Conservation (phyloP, 768 basidiomycete genomes). For the Cystoderma amianthinum region DNA sequence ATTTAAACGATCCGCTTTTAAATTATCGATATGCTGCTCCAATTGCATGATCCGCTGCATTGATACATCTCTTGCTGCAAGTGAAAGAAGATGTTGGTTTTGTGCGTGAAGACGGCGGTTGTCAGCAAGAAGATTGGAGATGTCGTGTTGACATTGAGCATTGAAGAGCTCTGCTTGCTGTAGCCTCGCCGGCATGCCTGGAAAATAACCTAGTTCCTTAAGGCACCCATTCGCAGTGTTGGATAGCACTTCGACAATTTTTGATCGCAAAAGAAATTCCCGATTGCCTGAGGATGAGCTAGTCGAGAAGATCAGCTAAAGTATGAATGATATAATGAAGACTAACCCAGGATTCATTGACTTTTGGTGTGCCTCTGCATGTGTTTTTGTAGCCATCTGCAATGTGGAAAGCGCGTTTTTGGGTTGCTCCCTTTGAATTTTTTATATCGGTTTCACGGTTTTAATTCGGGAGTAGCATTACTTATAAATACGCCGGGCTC, state of each 20-base stretch:
- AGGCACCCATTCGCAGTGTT: slow-evolving; percentile 38
- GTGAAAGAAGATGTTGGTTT: slow-evolving; percentile 10
- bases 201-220: slow-evolving; percentile 39
- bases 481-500: too few relatives aligned
- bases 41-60: slow-evolving; percentile 13
- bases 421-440: too few relatives aligned
- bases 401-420: not conserved
- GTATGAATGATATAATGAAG: slow-evolving; percentile 4
- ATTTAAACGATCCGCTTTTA: too few relatives aligned
- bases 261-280: slow-evolving; percentile 19
- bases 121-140: slow-evolving; percentile 30
- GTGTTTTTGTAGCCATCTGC: not conserved
- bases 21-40: slow-evolving; percentile 13
- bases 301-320: not conserved
- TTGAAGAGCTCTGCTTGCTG: slow-evolving; percentile 24
- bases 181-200: slow-evolving; percentile 30
- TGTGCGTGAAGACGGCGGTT: slow-evolving; percentile 18
- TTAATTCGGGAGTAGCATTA: too few relatives aligned
- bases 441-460: too few relatives aligned
- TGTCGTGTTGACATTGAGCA: slow-evolving; percentile 25
- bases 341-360: not conserved
- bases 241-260: slow-evolving; percentile 36
- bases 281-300: not conserved
- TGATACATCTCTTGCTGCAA: slow-evolving; percentile 11
- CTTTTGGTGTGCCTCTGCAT: too few relatives aligned